Evolutionary conservation across 768 basidiomycete genomes (phyloP).

Genomic region (Lactarius sp.): DNA sequence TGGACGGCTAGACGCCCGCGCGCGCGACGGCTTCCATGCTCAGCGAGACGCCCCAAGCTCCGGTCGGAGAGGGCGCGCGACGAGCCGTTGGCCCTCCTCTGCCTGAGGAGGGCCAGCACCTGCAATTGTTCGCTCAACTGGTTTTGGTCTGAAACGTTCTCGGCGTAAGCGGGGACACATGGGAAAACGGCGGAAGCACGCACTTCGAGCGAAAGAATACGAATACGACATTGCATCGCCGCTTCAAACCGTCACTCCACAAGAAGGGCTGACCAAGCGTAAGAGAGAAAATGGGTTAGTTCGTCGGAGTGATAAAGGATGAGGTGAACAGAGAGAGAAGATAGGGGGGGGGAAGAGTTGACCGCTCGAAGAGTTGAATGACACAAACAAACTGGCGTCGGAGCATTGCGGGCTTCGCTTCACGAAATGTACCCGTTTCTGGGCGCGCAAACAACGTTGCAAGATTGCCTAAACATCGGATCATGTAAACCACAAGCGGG

Average conservation of each 20-base stretch:
- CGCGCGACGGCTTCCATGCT: constrained; percentile 8
- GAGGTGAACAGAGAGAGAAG: constrained; percentile 5
- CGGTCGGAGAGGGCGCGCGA: not conserved
- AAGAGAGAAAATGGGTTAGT: not conserved
- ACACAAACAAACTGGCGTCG: not conserved
- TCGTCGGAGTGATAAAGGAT: constrained; percentile 14
- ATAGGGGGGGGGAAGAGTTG: constrained; percentile 14
- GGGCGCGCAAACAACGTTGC: not conserved
- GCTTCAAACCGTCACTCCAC: not conserved
- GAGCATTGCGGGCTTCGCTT: not conserved
- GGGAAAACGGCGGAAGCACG: not conserved
- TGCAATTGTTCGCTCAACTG: constrained; percentile 21
- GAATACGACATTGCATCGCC: constrained; percentile 21
- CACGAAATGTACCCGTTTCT: constrained; percentile 1
- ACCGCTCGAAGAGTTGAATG: not conserved
- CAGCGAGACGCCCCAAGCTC: constrained; percentile 7
- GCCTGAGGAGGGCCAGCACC: constrained; percentile 12
- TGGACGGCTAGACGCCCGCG: constrained; percentile 18
- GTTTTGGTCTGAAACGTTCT: constrained; percentile 10
- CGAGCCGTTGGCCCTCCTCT: not conserved
- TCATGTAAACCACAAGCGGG: constrained; percentile 8
- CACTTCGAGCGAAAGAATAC: constrained; percentile 16
- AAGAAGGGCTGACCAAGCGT: not conserved
- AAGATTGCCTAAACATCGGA: constrained; percentile 2
- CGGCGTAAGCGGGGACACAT: not conserved